Percentiles rank a stretch among this genome's conserved stretches.
Evolutionary conservation across 225 moss, liverwort and hornwort species (phyloP).

Genomic region (Pseudoscleropodium purum): DNA sequence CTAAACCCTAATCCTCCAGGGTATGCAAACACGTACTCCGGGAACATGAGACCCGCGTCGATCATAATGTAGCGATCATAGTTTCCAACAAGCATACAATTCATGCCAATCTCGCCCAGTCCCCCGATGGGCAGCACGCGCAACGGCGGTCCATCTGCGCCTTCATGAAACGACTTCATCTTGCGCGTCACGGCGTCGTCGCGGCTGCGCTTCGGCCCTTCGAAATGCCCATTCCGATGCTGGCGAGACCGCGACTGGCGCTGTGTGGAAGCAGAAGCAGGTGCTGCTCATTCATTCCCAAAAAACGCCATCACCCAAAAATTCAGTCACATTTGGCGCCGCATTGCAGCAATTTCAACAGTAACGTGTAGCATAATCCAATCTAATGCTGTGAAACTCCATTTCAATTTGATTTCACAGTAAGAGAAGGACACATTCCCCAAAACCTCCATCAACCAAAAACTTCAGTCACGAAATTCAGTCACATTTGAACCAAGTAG

Average conservation of each 20-base stretch:
- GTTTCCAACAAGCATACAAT: constrained; percentile 99
- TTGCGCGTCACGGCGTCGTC: constrained; percentile 93
- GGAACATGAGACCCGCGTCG: constrained; percentile 98
- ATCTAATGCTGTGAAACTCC: background rate
- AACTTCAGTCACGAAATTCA: background rate
- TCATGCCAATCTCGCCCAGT: constrained; percentile 98
- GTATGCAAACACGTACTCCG: constrained; percentile 55
- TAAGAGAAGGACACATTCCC: background rate
- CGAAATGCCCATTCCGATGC: constrained; percentile 36
- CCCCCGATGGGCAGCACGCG: constrained; percentile 90
- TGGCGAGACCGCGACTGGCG: constrained; percentile 30
- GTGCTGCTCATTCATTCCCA: background rate
- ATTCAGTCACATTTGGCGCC: background rate
- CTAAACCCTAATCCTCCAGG: background rate
- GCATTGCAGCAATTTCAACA: background rate
- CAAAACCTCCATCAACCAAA: background rate
- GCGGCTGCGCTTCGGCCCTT: constrained; percentile 72
- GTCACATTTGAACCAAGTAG: background rate
- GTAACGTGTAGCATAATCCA: background rate
- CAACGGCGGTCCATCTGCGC: constrained; percentile 75
- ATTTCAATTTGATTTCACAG: background rate
- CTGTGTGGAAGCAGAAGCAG: constrained; percentile 5
- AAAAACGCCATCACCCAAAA: background rate
- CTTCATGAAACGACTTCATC: constrained; percentile 89
- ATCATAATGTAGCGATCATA: constrained; percentile 98